Evolutionary conservation across 768 basidiomycete genomes (phyloP), one percentile per base, ranked within the genome.

Genomic region (Boletus rubroflammeus): DNA sequence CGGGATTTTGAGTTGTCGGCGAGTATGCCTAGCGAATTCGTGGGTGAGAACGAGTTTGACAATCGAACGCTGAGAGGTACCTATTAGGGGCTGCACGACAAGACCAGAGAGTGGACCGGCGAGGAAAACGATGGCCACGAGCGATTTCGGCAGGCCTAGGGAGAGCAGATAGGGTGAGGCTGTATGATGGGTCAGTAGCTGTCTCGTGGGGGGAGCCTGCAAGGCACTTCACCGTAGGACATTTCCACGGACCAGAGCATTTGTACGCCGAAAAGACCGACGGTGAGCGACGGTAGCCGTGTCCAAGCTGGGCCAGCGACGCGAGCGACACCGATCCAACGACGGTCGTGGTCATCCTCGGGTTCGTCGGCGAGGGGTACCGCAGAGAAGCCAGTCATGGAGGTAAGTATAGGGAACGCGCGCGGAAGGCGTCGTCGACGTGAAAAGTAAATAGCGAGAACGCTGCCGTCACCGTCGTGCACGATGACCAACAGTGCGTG

Each of bases 181-280:
- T 84, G 47, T 11, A 23, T 19, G 23, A 58, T 31, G n/a, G n/a
- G 31, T 55, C 40, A 58, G 59, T 14, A 11, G 43, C n/a, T 19
- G 15, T 9, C 9, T 48, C 6, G 21, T 23, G 19, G 41, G 19
- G 41, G 14, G 31, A 36, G 13, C 2, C 14, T 8, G 31, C 19
- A 32, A 32, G n/a, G 46, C 11, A 47, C 62, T 34, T 34, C 51
- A 62, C 90, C 92, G 57, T 96, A 94, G 0, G 90, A 87, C 91
- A 97, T 94, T 65, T 97, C 94, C 13, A 96, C 86, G 1, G 88
- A 88, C 95, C 95, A 97, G 44, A 96, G 82, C 56, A 93, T 83
- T 67, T 92, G 90, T 0, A 95, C 84, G 6, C 94, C 94, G 3
- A 93, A 70, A 48, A 95, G 72, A 0, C 90, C 88, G 7, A 93